Conservation (phyloP, 805 yeast species). For the Candida xyloterini region DNA sequence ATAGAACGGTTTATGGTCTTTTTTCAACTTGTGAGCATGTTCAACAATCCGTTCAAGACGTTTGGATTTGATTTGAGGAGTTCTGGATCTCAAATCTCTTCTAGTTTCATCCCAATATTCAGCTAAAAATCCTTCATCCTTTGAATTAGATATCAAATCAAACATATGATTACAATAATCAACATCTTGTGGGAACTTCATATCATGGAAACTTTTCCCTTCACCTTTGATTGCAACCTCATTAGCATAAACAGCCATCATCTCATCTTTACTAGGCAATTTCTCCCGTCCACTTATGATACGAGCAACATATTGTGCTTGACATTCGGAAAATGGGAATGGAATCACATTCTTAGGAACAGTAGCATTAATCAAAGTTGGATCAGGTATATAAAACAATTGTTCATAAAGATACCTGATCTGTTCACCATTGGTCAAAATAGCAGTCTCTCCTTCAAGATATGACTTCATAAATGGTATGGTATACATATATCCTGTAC, state of each 20-base stretch:
- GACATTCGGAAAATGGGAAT: conserved; percentile 49
- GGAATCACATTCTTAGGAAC: conserved; percentile 47
- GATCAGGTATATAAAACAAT: conserved; percentile 44
- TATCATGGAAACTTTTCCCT: conserved; percentile 48
- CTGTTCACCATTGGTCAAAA: conserved; percentile 35
- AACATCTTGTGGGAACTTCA: conserved; percentile 56
- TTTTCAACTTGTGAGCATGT: conserved; percentile 27
- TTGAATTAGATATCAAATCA: conserved; percentile 35
- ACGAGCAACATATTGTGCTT: conserved; percentile 43
- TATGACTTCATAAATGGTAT: conserved; percentile 55
- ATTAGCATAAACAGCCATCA: conserved; percentile 32
- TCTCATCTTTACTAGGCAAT: conserved; percentile 39
- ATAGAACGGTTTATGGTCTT: conserved; percentile 26
- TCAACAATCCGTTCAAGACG: conserved; percentile 29
- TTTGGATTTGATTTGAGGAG: conserved; percentile 28
- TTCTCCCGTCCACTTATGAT: conserved; percentile 40
- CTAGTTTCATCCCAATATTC: conserved; percentile 30
- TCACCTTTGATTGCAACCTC: conserved; percentile 44
- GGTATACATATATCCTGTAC: conserved; percentile 71
- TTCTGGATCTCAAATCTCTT: conserved; percentile 23
- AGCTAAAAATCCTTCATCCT: conserved; percentile 33
- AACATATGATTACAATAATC: conserved; percentile 51
- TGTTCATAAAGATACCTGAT: conserved; percentile 43
- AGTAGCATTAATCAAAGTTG: conserved; percentile 41
- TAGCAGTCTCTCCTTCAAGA: conserved; percentile 24